Base-by-base conservation (phyloP, 2,329 filamentous ascomycete species). In the Leptographium radiaticola region DNA sequence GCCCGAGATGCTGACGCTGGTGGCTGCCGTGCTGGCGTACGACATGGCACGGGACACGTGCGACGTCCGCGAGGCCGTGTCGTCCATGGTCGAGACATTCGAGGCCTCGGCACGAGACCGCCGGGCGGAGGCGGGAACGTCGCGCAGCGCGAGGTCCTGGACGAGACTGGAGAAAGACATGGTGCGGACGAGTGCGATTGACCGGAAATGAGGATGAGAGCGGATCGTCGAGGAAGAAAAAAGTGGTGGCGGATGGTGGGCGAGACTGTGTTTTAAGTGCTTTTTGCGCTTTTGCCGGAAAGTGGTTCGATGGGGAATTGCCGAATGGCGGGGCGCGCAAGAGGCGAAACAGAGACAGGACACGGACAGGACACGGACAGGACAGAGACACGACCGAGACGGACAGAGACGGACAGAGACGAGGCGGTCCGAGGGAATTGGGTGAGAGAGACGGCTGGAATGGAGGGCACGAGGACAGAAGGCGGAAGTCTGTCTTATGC, bases 101-200 rank as follows among this genome's bases (percentile, higher is more conserved):
- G 78, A 76, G 6, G 70, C 66, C 31, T 69, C 71, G 54, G 70
- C 71, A 49, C 69, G 69, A 42, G 72, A 67, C 55, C 76, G 74
- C 60, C 78, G 73, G 20, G 70, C 62, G 58, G 66, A 70, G 48
- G 51, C 53, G 59, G 70, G 67, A 60, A 68, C 64, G 63, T 83
- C 80, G 61, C 79, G 79, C 57, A 83, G 74, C 33, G 76, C 75
- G 58, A 84, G 69, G 59, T 84, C 80, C 59, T 84, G 80, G 30
- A 84, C 79, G 53, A 84, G 78, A 63, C 76, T 82, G 43, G 81
- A 84, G 70, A 84, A 84, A 39, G 81, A 84, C 81, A 84, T 84
- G 56, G 52, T 65, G 59, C 5, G 25, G 25, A 25, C 25, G 25
- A 25, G 25, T 25, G 42, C 20, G 9, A 43, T 20, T 20, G 40